These are phyloP conservation scores for Scheffersomyces illinoinensis DNA, from an alignment of 1,139 yeast species.

Conservation along the genomic window DNA sequence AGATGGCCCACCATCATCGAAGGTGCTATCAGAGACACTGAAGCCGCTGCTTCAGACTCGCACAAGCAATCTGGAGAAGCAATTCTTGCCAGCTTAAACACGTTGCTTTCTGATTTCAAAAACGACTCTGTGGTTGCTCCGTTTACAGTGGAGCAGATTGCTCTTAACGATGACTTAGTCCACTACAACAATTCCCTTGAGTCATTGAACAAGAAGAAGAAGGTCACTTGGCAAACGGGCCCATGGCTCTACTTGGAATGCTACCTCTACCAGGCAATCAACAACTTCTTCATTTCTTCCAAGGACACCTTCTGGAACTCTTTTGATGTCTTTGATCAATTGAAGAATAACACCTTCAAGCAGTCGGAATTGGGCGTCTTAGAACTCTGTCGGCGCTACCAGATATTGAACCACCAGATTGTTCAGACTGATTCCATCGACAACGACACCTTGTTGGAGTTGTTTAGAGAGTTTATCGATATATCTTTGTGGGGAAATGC, in stretches of 20 bases:
- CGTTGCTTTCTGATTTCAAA: slow-evolving; percentile 37
- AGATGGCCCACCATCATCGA: slow-evolving; percentile 88
- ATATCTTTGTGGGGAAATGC: slow-evolving; percentile 98
- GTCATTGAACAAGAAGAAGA: slow-evolving; percentile 22
- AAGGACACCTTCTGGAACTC: slow-evolving; percentile 44
- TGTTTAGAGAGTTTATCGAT: slow-evolving; percentile 79
- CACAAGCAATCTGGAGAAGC: slow-evolving; percentile 31
- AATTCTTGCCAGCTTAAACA: slow-evolving; percentile 37
- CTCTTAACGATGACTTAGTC: slow-evolving; percentile 43
- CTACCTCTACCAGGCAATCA: slow-evolving; percentile 70
- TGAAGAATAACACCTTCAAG: slow-evolving; percentile 73
- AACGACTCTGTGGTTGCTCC: slow-evolving; percentile 39
- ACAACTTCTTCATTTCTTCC: slow-evolving; percentile 40
- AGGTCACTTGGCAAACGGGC: slow-evolving; percentile 76
- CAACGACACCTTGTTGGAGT: slow-evolving; percentile 48
- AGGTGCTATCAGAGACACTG: slow-evolving; percentile 65
- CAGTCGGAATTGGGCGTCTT: slow-evolving; percentile 77
- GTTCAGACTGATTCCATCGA: slow-evolving; percentile 27
- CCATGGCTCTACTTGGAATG: slow-evolving; percentile 94
- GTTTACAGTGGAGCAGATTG: slow-evolving; percentile 44
- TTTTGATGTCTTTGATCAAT: slow-evolving; percentile 70
- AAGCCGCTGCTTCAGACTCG: slow-evolving; percentile 13
- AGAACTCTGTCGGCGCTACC: slow-evolving; percentile 76
- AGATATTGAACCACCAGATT: slow-evolving; percentile 37
- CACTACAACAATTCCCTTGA: slow-evolving; percentile 52